Evolutionary conservation across 352 stramenopile genomes (phyloP).

Genomic region (Globisporangium radiosum): DNA sequence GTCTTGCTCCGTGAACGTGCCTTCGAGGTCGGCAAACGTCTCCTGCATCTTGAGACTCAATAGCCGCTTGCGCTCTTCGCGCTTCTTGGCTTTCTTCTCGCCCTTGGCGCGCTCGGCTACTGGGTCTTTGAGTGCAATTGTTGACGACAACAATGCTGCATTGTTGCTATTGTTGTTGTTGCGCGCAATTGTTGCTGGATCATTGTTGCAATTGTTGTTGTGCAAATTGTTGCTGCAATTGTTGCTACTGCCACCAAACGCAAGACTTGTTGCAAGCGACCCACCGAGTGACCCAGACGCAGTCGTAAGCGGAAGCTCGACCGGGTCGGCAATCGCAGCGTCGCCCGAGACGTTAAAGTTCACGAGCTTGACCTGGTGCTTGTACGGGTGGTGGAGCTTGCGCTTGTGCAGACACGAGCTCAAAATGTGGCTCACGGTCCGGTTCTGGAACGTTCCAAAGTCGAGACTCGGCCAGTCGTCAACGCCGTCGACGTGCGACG

Average conservation of each 20-base stretch:
- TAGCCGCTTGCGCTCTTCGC: conserved; percentile 52
- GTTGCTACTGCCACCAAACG: conserved; percentile 23
- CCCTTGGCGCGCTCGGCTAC: conserved; percentile 15
- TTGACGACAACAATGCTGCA: no score
- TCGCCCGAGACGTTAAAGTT: conserved; percentile 68
- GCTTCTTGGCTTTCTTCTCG: conserved; percentile 61
- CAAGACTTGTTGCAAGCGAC: conserved; percentile 48
- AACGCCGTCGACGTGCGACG: conserved; percentile 71
- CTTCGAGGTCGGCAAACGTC: conserved; percentile 55
- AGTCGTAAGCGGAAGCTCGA: conserved; percentile 3
- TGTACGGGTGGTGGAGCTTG: conserved; percentile 80
- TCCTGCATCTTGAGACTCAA: conserved; percentile 67
- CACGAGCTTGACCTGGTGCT: conserved; percentile 77
- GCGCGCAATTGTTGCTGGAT: no score
- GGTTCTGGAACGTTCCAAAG: conserved; percentile 79
- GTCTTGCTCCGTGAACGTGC: conserved; percentile 60
- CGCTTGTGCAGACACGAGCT: conserved; percentile 79
- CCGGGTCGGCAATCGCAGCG: conserved; percentile 5
- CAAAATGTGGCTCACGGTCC: conserved; percentile 77
- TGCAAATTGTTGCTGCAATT: no score
- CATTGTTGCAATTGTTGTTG: no score
- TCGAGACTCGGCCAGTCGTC: conserved; percentile 76
- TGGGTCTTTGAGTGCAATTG: no score
- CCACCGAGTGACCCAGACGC: conserved; percentile 17
- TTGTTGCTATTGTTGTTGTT: no score